Base-by-base conservation (phyloP, 2,329 filamentous ascomycete species). In the Colletotrichum echinochloae region DNA sequence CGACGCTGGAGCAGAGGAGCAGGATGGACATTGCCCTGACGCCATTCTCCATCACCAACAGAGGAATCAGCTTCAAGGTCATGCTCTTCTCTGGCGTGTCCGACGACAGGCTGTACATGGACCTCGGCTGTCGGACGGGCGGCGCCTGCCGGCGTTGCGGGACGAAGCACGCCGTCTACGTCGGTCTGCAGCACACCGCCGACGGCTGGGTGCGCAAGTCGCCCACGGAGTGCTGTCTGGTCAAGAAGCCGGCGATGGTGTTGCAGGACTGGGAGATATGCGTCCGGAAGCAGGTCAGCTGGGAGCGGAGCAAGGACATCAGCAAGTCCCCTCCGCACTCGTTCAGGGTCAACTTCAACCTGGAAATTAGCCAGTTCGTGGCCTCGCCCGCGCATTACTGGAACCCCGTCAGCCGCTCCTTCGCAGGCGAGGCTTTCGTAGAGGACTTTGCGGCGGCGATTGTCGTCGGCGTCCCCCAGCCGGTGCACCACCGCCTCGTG, bases 31-130 rank as follows among this genome's bases (percentile, higher is more conserved):
- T 18, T 3, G 4, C 6, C 12, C 26, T 18, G 5, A 28, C 48
- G 23, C 6, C 48, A 6, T 49, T 49, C 5, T 63, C 59, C 12
- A 49, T 67, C 39, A 67, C 39, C 1, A 67, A 67, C 65, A 63
- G 55, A 2, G 65, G 65, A 28, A n/a, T 67, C 18, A 28, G 23
- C 23, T 28, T 49, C 23, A 26, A 28, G 5, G 48, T 26, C 26
- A 1, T 2, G 12, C 23, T 49, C 23, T 49, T 28, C 26, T 26
- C 7, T 23, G 5, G 14, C 48, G 23, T 18, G 23, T 2, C 23
- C 14, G 14, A 28, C 12, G 48, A 28, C 14, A 28, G 6, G 14
- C 23, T 28, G 5, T 28, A 28, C 23, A 28, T 49, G 14, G 48
- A 49, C 48, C 48, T 49, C 5, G 23, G 6, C 14, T 49, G 48